phyloP scores from a whole-genome alignment of 164 flowering plant species.

The Piper betle region DNA sequence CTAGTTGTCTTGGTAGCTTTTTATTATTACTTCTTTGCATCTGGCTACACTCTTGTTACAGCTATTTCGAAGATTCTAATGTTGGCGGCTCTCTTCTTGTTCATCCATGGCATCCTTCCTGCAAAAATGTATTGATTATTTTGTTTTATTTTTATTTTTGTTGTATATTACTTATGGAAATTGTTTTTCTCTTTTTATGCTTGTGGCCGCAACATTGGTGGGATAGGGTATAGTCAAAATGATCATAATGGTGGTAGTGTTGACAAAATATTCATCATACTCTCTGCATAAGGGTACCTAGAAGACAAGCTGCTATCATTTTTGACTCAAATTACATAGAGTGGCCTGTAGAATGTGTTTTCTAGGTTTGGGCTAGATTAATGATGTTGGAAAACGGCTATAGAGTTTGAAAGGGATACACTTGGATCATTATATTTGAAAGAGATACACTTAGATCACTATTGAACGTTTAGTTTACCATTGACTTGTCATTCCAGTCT shows the following conservation, averaged over 20 bases:
- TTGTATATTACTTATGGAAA: neutral
- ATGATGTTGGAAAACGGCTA: neutral
- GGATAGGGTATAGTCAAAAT: too few relatives aligned
- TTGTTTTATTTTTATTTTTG: neutral
- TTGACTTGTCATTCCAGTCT: neutral
- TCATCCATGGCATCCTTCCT: conserved; percentile 70
- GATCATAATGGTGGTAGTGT: too few relatives aligned
- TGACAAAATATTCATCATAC: neutral
- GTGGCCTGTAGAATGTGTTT: too few relatives aligned
- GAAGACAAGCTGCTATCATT: neutral
- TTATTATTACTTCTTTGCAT: conserved; percentile 56
- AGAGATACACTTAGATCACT: neutral
- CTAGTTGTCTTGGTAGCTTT: conserved; percentile 39
- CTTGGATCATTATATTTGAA: neutral
- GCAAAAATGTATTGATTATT: conserved; percentile 42
- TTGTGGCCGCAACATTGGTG: too few relatives aligned
- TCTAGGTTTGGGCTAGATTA: neutral
- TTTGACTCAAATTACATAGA: too few relatives aligned
- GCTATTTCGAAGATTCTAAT: conserved; percentile 59
- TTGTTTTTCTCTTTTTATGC: too few relatives aligned
- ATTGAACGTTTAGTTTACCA: neutral
- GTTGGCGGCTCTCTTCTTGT: conserved; percentile 41
- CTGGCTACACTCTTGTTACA: conserved; percentile 55
- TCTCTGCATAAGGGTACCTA: neutral
- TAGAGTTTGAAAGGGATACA: too few relatives aligned